These are phyloP conservation scores for Schwanniomyces etchellsii DNA, from an alignment of 1,139 yeast species.

Conservation along the genomic window DNA sequence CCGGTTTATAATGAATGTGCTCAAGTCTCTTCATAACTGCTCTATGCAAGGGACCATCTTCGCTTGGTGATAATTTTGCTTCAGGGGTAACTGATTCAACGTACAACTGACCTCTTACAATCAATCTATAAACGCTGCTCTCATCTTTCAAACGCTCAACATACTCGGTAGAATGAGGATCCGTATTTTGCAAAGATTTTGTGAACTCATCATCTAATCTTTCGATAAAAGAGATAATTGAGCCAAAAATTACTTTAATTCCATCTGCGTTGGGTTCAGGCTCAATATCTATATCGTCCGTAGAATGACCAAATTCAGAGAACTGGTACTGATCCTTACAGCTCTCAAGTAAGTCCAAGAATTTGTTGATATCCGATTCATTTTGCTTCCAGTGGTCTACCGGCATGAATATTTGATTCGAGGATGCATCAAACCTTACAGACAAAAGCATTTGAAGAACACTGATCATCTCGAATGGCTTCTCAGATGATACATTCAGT, in stretches of 20 bases:
- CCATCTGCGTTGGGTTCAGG: slow-evolving; percentile 67
- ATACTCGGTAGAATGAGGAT: slow-evolving; percentile 94
- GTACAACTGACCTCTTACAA: slow-evolving; percentile 82
- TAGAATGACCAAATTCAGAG: slow-evolving; percentile 67
- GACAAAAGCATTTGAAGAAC: slow-evolving; percentile 82
- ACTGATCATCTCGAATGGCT: slow-evolving; percentile 71
- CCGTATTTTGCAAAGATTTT: slow-evolving; percentile 79
- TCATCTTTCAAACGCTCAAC: slow-evolving; percentile 89
- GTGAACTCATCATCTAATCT: slow-evolving; percentile 94
- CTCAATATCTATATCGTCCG: slow-evolving; percentile 77
- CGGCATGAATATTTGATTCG: slow-evolving; percentile 71
- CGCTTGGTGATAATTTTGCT: slow-evolving; percentile 27
- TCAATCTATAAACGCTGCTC: slow-evolving; percentile 63
- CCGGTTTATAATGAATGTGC: slow-evolving; percentile 90
- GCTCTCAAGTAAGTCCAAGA: slow-evolving; percentile 65
- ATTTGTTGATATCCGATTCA: slow-evolving; percentile 53
- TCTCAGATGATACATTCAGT: slow-evolving; percentile 22
- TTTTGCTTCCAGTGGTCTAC: slow-evolving; percentile 76
- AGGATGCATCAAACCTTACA: slow-evolving; percentile 75
- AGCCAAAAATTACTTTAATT: slow-evolving; percentile 72
- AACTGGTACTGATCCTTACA: slow-evolving; percentile 58
- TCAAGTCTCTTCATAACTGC: slow-evolving; percentile 82
- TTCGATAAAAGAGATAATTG: slow-evolving; percentile 81
- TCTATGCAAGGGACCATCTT: slow-evolving; percentile 66
- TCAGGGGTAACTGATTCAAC: slow-evolving; percentile 60